Base-by-base conservation (phyloP, 495 filamentous ascomycete species). In the Penicillium egyptiacum region DNA sequence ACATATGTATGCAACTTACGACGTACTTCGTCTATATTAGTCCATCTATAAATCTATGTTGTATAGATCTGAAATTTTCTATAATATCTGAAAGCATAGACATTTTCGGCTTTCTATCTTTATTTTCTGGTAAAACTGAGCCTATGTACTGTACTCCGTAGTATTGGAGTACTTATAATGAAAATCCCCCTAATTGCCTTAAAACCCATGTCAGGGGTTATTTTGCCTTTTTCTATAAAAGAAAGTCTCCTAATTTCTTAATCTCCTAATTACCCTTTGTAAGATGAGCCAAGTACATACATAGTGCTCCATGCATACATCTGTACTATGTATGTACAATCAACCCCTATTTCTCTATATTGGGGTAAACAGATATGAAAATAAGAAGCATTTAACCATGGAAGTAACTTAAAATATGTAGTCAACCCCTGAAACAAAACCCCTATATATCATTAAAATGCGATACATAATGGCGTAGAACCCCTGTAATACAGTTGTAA, bases 401-500 rank as follows among this genome's bases (percentile, higher is more conserved):
- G 35, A 39, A 39, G 16, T 39, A 37, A n/a, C n/a, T n/a, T 31
- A 35, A 5, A 39, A 45, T 20, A 22, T 10, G 9, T 31, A 31
- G 30, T 20, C 53, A 28, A 46, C 44, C 44, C 44, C 44, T 46
- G 44, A 46, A 39, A 39, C n/a, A 39, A 39, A 39, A 25, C 50
- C 48, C 50, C 25, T 41, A 50, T 50, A 22, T 25, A 28, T 28
- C 4, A 28, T 20, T 5, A 17, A 19, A 28, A 47, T 30, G 10
- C 44, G 26, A 30, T 14, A 39, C 17, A 40, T 40, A 33, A 50
- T 23, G 49, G 49, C 33, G 37, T 51, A 37, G 19, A 19, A 51
- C 48, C 40, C 44, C 22, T 53, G 50, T 52, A 52, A 52, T 52
- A 52, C 50, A 48, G 45, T 17, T 40, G 50, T 52, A 52, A 52